phyloP scores from a whole-genome alignment of 2,329 filamentous ascomycete genomes.

The Ascochyta pisi region DNA sequence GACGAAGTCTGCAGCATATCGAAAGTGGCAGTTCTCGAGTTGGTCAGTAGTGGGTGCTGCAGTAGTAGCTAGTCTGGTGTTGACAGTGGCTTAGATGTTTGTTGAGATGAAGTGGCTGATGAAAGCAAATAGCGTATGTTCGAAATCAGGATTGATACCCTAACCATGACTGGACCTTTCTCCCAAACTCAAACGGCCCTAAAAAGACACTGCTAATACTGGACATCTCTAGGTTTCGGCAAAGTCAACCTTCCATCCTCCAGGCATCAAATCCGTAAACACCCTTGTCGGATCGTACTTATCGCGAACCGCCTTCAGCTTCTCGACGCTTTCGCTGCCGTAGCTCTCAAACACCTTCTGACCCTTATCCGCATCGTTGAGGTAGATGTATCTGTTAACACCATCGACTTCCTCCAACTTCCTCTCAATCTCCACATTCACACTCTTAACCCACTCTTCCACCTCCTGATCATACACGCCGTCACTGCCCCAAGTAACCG shows the following conservation, averaged over 20 bases:
- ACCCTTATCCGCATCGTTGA: slow-evolving; percentile 36
- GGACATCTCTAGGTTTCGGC: neutral
- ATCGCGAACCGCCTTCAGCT: slow-evolving; percentile 40
- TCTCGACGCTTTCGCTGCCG: slow-evolving; percentile 44
- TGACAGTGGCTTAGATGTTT: neutral
- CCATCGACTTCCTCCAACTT: slow-evolving; percentile 54
- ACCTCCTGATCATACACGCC: slow-evolving; percentile 19
- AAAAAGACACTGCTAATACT: no score
- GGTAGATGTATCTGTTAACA: slow-evolving; percentile 22
- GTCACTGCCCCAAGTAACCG: slow-evolving; percentile 20
- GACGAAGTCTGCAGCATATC: neutral
- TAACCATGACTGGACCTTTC: neutral
- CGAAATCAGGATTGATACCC: neutral
- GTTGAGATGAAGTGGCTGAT: neutral
- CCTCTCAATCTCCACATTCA: slow-evolving; percentile 58
- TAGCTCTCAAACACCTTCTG: slow-evolving; percentile 53
- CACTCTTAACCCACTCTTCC: slow-evolving; percentile 49
- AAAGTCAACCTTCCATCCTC: slow-evolving; percentile 49
- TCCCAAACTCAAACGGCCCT: no score
- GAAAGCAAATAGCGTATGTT: neutral
- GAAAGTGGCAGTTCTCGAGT: neutral
- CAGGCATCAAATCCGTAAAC: slow-evolving; percentile 50
- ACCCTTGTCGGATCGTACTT: slow-evolving; percentile 51
- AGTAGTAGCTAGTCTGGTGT: neutral
- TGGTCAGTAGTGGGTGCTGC: neutral